These are phyloP conservation scores for Cladophialophora yegresii DNA, from an alignment of 2,329 filamentous ascomycete species.

Conservation along the genomic window DNA sequence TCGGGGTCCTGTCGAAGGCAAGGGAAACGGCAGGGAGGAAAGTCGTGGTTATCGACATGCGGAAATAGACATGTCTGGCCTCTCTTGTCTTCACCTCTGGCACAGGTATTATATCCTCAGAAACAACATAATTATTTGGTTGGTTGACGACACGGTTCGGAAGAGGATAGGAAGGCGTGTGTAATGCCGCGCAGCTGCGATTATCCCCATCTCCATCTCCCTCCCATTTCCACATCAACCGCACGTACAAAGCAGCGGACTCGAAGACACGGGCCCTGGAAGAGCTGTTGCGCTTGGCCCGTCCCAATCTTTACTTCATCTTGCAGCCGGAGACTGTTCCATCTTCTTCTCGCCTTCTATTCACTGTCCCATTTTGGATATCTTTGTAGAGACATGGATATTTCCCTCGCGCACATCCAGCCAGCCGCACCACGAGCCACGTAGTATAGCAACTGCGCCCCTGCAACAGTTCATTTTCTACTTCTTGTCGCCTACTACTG, in stretches of 20 bases:
- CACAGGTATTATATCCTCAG: background rate
- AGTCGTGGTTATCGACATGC: slow-evolving; percentile 12
- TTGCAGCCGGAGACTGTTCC: slow-evolving; percentile 13
- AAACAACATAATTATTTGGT: background rate
- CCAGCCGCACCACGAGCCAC: slow-evolving; percentile 1
- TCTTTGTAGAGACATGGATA: slow-evolving; percentile 22
- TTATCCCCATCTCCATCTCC: slow-evolving; percentile 2
- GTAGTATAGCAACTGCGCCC: background rate
- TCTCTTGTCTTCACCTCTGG: slow-evolving; percentile 8
- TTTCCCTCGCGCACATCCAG: slow-evolving; percentile 13
- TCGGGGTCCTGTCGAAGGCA: slow-evolving; percentile 4
- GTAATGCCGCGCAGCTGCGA: background rate
- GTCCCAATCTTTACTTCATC: slow-evolving; percentile 29
- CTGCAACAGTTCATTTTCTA: slow-evolving; percentile 1
- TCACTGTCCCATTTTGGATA: slow-evolving; percentile 30
- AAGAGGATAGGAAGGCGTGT: slow-evolving; percentile 1
- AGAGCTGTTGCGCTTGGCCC: slow-evolving; percentile 32
- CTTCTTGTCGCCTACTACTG: background rate
- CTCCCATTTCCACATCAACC: slow-evolving; percentile 9
- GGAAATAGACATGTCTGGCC: slow-evolving; percentile 16
- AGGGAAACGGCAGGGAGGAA: slow-evolving; percentile 3
- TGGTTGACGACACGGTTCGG: slow-evolving; percentile 6
- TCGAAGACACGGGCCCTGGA: background rate
- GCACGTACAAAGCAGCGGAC: slow-evolving; percentile 7
- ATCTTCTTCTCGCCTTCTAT: slow-evolving; percentile 28